Conservation (phyloP, 2,329 filamentous ascomycete genomes). For the Salinomyces thailandicus region DNA sequence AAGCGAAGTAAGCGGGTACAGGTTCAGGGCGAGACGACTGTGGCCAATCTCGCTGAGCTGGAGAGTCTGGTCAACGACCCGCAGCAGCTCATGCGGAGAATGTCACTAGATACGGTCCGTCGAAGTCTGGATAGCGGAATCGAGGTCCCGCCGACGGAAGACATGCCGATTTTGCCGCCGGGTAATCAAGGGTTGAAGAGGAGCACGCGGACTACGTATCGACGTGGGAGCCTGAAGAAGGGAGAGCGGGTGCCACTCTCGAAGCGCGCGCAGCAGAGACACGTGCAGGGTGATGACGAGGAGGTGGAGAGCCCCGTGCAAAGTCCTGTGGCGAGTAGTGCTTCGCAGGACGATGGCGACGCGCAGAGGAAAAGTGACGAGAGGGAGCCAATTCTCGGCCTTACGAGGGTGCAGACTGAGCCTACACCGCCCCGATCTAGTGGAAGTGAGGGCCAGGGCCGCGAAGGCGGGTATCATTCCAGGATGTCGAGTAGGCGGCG, state of each 20-base stretch:
- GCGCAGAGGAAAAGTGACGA: constrained; percentile 17
- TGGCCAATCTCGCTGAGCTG: constrained; percentile 52
- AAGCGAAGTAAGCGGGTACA: constrained; percentile 51
- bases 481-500: constrained; percentile 4
- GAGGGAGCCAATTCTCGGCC: constrained; percentile 38
- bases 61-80: constrained; percentile 79
- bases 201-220: constrained; percentile 84
- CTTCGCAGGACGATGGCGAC: constrained; percentile 12
- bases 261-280: constrained; percentile 55
- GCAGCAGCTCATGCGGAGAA: constrained; percentile 56
- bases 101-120: constrained; percentile 45
- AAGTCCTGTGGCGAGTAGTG: constrained; percentile 30
- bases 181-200: constrained; percentile 69
- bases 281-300: constrained; percentile 51
- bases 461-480: not conserved
- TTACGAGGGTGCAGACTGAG: constrained; percentile 60
- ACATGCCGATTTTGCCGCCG: constrained; percentile 77
- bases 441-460: constrained; percentile 2
- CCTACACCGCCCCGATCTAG: constrained; percentile 43
- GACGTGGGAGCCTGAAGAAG: constrained; percentile 74
- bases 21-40: constrained; percentile 45
- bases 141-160: constrained; percentile 44
- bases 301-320: constrained; percentile 41
- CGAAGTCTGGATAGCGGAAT: constrained; percentile 24
- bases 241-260: constrained; percentile 66